Percentiles rank a stretch among this genome's conserved stretches.
phyloP scores from a whole-genome alignment of 2,329 filamentous ascomycete genomes.

The Fusarium miscanthi region DNA sequence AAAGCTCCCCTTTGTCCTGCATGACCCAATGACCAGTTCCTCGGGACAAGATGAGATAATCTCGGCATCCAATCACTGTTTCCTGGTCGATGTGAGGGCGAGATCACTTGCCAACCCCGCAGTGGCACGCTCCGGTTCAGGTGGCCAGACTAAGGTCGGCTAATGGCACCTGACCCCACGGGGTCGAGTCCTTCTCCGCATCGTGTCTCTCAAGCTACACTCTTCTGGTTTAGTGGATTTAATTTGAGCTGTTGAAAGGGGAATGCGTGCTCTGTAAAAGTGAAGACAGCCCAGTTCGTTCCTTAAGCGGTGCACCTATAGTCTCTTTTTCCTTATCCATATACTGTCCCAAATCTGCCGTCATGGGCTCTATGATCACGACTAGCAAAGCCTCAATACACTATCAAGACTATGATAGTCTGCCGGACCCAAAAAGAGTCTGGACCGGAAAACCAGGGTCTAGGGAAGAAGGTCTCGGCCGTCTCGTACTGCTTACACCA shows the following conservation, averaged over 20 bases:
- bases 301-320: not conserved
- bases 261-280: not conserved
- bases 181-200: not conserved
- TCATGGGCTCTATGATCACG: not conserved
- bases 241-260: not conserved
- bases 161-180: not conserved
- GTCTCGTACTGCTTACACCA: not conserved
- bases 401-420: not conserved
- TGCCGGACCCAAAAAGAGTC: not conserved
- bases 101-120: not conserved
- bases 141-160: not conserved
- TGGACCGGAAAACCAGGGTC: not conserved
- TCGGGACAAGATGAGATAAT: not conserved
- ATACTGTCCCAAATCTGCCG: not conserved
- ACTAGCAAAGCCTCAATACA: not conserved
- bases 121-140: conserved; percentile 5
- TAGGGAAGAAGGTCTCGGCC: not conserved
- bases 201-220: not conserved
- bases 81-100: not conserved
- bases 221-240: not conserved
- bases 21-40: not conserved
- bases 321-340: not conserved
- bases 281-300: not conserved
- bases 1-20: fast-evolving
- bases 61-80: not conserved